Conservation (phyloP, 2,329 filamentous ascomycete genomes). For the Scopulariopsis brevicaulis region DNA sequence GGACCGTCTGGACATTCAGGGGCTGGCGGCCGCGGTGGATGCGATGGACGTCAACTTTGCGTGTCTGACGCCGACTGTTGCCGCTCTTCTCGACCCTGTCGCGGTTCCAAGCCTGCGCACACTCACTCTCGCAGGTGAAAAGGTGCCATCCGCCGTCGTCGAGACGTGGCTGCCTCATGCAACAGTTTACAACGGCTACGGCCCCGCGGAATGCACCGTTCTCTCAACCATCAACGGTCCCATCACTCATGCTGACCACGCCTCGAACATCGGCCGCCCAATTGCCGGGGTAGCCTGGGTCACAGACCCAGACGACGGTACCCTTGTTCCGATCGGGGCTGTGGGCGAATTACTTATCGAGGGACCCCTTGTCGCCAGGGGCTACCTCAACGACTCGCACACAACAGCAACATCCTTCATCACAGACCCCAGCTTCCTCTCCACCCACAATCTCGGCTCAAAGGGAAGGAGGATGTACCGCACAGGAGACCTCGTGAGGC, state of each 20-base stretch:
- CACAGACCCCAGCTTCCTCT: slow-evolving; percentile 39
- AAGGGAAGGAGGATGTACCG: slow-evolving; percentile 38
- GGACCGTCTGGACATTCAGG: slow-evolving; percentile 31
- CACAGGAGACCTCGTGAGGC: slow-evolving; percentile 47
- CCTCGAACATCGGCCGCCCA: slow-evolving; percentile 34
- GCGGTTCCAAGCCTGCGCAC: slow-evolving; percentile 33
- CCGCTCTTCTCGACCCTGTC: slow-evolving; percentile 30
- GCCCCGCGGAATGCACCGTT: slow-evolving; percentile 42
- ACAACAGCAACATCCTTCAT: slow-evolving; percentile 50
- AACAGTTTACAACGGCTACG: slow-evolving; percentile 38
- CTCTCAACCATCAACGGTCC: slow-evolving; percentile 34
- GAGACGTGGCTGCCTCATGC: slow-evolving; percentile 32
- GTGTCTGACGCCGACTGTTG: slow-evolving; percentile 38
- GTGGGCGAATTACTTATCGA: slow-evolving; percentile 42
- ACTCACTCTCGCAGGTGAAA: slow-evolving; percentile 37
- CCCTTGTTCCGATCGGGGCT: slow-evolving; percentile 34
- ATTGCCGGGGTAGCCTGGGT: slow-evolving; percentile 38
- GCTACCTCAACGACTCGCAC: slow-evolving; percentile 45
- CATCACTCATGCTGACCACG: slow-evolving; percentile 19
- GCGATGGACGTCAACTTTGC: slow-evolving; percentile 33
- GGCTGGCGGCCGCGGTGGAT: slow-evolving; percentile 32
- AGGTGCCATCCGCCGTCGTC: slow-evolving; percentile 38
- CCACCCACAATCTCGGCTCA: slow-evolving; percentile 18
- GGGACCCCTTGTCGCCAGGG: slow-evolving; percentile 48
- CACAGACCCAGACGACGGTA: slow-evolving; percentile 32